These are phyloP conservation scores for Euphorbia peplus DNA, from an alignment of 345 rosid genomes.

Conservation along the genomic window DNA sequence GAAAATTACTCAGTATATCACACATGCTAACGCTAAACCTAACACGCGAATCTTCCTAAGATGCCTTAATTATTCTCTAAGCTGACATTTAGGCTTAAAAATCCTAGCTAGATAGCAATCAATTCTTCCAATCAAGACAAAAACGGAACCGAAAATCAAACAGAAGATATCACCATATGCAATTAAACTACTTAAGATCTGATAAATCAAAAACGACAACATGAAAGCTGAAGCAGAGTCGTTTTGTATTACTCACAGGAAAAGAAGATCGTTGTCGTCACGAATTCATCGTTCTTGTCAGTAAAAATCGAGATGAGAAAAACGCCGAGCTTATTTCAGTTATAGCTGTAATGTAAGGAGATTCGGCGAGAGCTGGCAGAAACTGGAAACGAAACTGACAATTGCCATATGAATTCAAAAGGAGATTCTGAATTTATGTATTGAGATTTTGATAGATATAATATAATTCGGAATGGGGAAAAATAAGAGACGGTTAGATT, in stretches of 20 bases:
- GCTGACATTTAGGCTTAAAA: not conserved
- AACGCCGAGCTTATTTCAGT: not conserved
- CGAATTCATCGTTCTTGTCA: not conserved
- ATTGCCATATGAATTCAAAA: not conserved
- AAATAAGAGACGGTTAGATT: not conserved
- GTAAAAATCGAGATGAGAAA: not conserved
- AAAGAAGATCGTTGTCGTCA: not conserved
- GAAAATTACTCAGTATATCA: not conserved
- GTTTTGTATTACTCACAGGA: not conserved
- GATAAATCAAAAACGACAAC: not conserved
- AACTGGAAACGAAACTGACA: not conserved
- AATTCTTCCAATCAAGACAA: not conserved
- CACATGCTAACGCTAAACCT: not conserved
- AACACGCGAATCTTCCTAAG: not conserved
- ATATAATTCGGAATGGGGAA: no score
- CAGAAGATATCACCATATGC: not conserved
- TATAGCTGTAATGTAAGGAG: not conserved
- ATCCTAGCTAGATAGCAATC: not conserved
- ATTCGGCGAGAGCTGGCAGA: not conserved
- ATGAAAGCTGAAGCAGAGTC: not conserved
- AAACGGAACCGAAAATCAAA: not conserved
- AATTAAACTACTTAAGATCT: conserved; percentile 2
- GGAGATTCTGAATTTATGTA: not conserved
- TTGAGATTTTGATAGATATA: no score
- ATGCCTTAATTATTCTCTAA: not conserved